These are phyloP conservation scores for Umbilicus rupestris DNA, from an alignment of 164 flowering plant genomes.

Conservation along the genomic window DNA sequence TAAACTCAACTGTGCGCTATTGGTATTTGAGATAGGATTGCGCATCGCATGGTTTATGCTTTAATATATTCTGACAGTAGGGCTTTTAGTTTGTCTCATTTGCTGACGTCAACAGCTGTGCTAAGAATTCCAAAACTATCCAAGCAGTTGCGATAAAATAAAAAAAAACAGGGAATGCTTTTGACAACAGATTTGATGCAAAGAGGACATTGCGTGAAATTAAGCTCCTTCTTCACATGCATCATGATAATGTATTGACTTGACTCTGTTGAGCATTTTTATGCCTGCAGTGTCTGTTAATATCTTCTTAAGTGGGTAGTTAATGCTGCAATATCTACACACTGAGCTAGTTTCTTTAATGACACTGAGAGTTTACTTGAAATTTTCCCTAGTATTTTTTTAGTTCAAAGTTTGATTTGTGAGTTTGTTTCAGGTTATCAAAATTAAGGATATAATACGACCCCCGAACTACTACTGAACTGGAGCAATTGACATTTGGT, in stretches of 20 bases:
- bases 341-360: no score
- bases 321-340: no score
- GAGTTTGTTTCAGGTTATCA: conserved; percentile 44
- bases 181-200: conserved; percentile 74
- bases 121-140: conserved; percentile 50
- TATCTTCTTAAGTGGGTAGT: no score
- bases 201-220: conserved; percentile 75
- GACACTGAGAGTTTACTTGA: no score
- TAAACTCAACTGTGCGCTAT: no score
- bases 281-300: no score
- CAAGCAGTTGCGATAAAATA: conserved; percentile 77
- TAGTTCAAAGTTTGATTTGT: no score
- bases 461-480: conserved; percentile 18
- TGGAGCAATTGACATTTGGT: conserved; percentile 11
- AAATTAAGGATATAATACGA: conserved; percentile 73
- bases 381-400: no score
- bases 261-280: neutral
- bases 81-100: neutral
- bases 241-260: conserved; percentile 58
- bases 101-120: conserved; percentile 33
- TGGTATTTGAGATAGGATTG: no score
- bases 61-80: no score
- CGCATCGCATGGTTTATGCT: no score
- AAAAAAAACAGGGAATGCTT: conserved; percentile 71
- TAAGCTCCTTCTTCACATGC: conserved; percentile 70